These are phyloP conservation scores for Paramyrothecium sp. DNA, from an alignment of 2,329 filamentous ascomycete genomes.

Conservation along the genomic window DNA sequence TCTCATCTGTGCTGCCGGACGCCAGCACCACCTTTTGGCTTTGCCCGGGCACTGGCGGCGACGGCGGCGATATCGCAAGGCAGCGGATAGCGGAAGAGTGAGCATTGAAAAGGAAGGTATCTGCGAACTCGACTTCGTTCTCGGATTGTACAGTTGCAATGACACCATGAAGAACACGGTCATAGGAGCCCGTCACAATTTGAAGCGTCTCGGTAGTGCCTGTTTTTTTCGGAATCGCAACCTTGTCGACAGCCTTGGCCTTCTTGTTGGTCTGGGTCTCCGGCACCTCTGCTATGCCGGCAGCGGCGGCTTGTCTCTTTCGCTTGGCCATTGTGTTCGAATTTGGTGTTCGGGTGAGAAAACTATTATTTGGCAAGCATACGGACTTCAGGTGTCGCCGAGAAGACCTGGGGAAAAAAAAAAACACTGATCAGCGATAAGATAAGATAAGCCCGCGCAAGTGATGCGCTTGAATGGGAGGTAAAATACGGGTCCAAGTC, in stretches of 20 bases:
- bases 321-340: conserved; percentile 43
- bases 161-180: conserved; percentile 86
- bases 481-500: no score
- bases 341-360: not conserved
- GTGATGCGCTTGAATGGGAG: not conserved
- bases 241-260: conserved; percentile 22
- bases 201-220: conserved; percentile 64
- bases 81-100: conserved; percentile 89
- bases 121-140: conserved; percentile 66
- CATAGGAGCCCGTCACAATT: conserved; percentile 90
- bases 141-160: conserved; percentile 62
- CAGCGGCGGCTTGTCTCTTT: conserved; percentile 40
- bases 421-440: conserved; percentile 21
- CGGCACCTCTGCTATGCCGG: conserved; percentile 17
- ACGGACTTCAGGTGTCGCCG: conserved; percentile 6
- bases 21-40: conserved; percentile 85
- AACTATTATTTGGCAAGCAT: conserved; percentile 8
- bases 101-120: conserved; percentile 94
- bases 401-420: conserved; percentile 1
- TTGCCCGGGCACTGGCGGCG: conserved; percentile 58
- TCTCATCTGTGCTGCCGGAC: conserved; percentile 88
- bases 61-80: conserved; percentile 78
- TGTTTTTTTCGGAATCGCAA: conserved; percentile 12
- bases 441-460: conserved; percentile 21
- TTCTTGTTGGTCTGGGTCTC: conserved; percentile 28